Evolutionary conservation across 2,329 filamentous ascomycete species (phyloP).

Genomic region (Geoglossum cookeanum): DNA sequence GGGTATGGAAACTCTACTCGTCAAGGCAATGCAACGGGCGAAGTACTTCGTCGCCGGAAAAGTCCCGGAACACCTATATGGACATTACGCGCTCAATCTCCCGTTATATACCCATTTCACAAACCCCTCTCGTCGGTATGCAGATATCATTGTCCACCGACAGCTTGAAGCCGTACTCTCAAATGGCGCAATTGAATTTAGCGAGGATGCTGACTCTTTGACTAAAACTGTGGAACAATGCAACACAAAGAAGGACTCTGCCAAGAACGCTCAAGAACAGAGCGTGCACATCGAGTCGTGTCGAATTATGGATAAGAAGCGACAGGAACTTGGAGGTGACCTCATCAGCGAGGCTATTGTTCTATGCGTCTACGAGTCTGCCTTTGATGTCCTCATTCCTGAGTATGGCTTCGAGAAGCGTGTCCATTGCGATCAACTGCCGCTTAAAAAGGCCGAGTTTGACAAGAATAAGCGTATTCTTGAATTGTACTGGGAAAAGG

Average conservation of each 20-base stretch:
- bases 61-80: conserved; percentile 54
- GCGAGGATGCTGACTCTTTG: conserved; percentile 70
- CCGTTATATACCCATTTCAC: conserved; percentile 96
- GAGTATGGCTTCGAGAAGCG: conserved; percentile 99
- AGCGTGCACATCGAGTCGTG: conserved; percentile 97
- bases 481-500: conserved; percentile 99
- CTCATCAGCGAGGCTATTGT: conserved; percentile 92
- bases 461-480: conserved; percentile 87
- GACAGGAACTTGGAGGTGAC: conserved; percentile 71
- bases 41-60: conserved; percentile 86
- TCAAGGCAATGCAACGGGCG: conserved; percentile 90
- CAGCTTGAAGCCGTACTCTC: conserved; percentile 79
- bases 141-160: conserved; percentile 86
- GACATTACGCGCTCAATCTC: conserved; percentile 83
- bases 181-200: conserved; percentile 64
- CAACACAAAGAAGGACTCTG: conserved; percentile 98
- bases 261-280: conserved; percentile 93
- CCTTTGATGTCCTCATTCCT: conserved; percentile 93
- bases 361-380: conserved; percentile 92
- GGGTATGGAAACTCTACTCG: conserved; percentile 87
- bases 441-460: conserved; percentile 97
- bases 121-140: conserved; percentile 82
- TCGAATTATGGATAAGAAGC: conserved; percentile 83
- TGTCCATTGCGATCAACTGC: conserved; percentile 94
- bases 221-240: conserved; percentile 86